These are phyloP conservation scores for Metschnikowia colocasiae DNA, from an alignment of 805 yeast species.

Conservation along the genomic window DNA sequence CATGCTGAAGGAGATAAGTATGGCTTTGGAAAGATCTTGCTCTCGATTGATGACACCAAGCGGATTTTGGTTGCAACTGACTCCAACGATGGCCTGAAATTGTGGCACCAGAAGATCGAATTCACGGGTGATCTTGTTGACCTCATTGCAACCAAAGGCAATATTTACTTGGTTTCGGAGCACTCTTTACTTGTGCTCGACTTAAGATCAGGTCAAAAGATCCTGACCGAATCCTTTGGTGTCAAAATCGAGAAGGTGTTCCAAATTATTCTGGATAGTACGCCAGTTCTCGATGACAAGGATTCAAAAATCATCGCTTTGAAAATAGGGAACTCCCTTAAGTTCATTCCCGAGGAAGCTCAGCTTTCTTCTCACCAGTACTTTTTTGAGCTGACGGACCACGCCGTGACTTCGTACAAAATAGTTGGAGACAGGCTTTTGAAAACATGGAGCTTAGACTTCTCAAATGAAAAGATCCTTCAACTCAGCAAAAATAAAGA, in stretches of 20 bases:
- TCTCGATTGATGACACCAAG: conserved; percentile 23
- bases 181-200: conserved; percentile 11
- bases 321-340: conserved; percentile 6
- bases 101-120: conserved; percentile 9
- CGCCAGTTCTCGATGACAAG: background rate
- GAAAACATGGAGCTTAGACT: conserved; percentile 31
- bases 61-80: conserved; percentile 12
- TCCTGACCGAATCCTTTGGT: background rate
- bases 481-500: conserved; percentile 22
- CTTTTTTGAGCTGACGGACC: conserved; percentile 14
- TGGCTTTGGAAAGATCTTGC: conserved; percentile 33
- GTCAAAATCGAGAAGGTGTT: conserved; percentile 7
- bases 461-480: conserved; percentile 18
- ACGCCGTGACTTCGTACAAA: conserved; percentile 22
- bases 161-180: conserved; percentile 13
- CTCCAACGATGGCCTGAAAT: conserved; percentile 8
- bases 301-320: conserved; percentile 11
- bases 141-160: conserved; percentile 5
- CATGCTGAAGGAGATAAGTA: conserved; percentile 20
- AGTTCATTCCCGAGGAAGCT: conserved; percentile 1
- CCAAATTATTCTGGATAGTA: background rate
- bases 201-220: conserved; percentile 13
- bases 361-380: conserved; percentile 10
- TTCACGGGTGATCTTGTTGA: conserved; percentile 3
- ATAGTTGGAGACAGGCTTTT: conserved; percentile 14